These are phyloP conservation scores for Pleurotus tuber-regium DNA, from an alignment of 768 basidiomycete species.

Conservation along the genomic window DNA sequence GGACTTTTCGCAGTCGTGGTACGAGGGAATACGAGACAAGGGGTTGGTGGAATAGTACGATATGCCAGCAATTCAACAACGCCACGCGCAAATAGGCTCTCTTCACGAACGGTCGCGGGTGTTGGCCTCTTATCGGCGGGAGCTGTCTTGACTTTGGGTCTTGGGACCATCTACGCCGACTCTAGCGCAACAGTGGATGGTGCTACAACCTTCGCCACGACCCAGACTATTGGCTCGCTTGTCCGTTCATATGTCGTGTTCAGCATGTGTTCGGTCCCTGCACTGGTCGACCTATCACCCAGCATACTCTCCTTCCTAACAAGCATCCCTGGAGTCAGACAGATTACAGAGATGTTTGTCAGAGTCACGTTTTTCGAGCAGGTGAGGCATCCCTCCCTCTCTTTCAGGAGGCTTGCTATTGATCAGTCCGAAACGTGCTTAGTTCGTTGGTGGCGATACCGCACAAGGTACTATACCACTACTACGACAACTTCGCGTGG, in stretches of 20 bases:
- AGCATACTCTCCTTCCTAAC: slow-evolving; percentile 51
- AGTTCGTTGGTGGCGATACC: slow-evolving; percentile 92
- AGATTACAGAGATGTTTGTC: slow-evolving; percentile 66
- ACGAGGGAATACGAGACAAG: background rate
- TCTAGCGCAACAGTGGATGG: background rate
- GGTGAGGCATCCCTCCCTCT: slow-evolving; percentile 33
- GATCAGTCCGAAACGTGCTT: no score
- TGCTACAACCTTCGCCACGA: background rate
- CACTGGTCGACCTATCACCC: slow-evolving; percentile 75
- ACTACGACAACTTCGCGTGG: slow-evolving; percentile 56
- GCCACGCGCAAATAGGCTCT: background rate
- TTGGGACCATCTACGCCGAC: slow-evolving; percentile 4
- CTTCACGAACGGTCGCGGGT: background rate
- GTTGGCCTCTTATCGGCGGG: background rate
- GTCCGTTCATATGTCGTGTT: slow-evolving; percentile 81
- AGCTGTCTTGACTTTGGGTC: background rate
- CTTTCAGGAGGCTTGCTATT: background rate
- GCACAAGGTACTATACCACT: slow-evolving; percentile 66
- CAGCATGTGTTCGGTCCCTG: slow-evolving; percentile 73
- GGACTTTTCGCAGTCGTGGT: no score
- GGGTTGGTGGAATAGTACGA: background rate
- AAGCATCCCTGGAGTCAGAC: slow-evolving; percentile 56
- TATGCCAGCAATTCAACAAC: background rate
- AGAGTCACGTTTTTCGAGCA: slow-evolving; percentile 85
- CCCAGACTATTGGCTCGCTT: slow-evolving; percentile 6